phyloP scores from a whole-genome alignment of 2,329 filamentous ascomycete genomes.

The Cladosporium oxysporum region DNA sequence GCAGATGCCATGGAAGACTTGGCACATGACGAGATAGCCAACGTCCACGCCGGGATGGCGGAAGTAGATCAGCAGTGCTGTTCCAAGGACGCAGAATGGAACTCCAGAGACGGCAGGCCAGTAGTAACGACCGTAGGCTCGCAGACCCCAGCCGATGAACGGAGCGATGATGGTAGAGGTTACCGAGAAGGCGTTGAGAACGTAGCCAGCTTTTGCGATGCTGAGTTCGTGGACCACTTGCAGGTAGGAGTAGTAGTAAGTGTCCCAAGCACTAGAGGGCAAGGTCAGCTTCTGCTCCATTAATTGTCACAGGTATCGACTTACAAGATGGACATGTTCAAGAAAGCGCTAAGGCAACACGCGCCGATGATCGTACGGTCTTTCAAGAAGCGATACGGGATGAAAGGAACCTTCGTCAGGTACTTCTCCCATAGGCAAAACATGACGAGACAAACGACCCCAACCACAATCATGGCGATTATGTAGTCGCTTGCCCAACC shows the following conservation, averaged over 20 bases:
- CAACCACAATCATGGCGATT: slow-evolving; percentile 41
- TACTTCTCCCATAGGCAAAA: slow-evolving; percentile 62
- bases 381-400: slow-evolving; percentile 56
- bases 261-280: slow-evolving; percentile 41
- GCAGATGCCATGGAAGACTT: slow-evolving; percentile 31
- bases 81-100: slow-evolving; percentile 35
- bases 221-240: slow-evolving; percentile 50
- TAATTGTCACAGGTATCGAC: slow-evolving; percentile 39
- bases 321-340: slow-evolving; percentile 42
- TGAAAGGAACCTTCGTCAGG: slow-evolving; percentile 57
- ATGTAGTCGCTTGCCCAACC: slow-evolving; percentile 43
- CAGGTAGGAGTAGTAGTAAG: slow-evolving; percentile 48
- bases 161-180: slow-evolving; percentile 49
- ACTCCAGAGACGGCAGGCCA: slow-evolving; percentile 35
- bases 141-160: slow-evolving; percentile 50
- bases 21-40: background rate
- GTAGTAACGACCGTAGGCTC: slow-evolving; percentile 37
- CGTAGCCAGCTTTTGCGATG: slow-evolving; percentile 24
- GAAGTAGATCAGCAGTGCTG: slow-evolving; percentile 40
- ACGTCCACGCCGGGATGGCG: background rate
- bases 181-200: background rate
- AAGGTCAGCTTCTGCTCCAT: slow-evolving; percentile 37
- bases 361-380: slow-evolving; percentile 54
- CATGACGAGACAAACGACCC: slow-evolving; percentile 33
- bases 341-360: slow-evolving; percentile 32